phyloP scores from a whole-genome alignment of 768 basidiomycete genomes.

The Asterophora parasitica region DNA sequence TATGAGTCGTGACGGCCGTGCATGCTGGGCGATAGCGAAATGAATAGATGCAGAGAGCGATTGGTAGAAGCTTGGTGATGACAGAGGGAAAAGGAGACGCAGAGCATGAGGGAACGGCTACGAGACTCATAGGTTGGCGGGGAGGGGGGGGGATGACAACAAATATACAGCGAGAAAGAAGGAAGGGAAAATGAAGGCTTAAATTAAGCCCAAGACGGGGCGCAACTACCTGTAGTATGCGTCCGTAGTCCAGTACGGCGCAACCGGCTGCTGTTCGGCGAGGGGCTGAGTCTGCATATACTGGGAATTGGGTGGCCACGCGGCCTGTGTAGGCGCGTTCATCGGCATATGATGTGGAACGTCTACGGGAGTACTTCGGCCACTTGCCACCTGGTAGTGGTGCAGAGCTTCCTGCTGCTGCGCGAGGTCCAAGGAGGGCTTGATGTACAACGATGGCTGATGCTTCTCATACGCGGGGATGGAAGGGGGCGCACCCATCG shows the following conservation, averaged over 20 bases:
- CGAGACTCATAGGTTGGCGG: neutral
- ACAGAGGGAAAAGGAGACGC: neutral
- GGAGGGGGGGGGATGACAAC: neutral
- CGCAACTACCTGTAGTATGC: conserved; percentile 2
- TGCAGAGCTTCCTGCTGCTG: conserved; percentile 12
- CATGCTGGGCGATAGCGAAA: neutral
- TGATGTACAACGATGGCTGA: conserved; percentile 23
- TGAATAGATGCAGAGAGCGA: neutral
- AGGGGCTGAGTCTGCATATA: conserved; percentile 6
- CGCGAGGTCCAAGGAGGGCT: conserved; percentile 22
- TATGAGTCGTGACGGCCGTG: conserved; percentile 12
- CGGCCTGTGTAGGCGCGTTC: neutral
- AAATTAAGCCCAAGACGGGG: neutral
- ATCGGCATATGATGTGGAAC: neutral
- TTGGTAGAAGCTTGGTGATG: neutral
- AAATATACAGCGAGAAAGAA: neutral
- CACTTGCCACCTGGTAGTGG: conserved; percentile 6
- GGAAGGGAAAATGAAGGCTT: neutral
- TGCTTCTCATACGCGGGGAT: conserved; percentile 21
- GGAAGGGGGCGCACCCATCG: conserved; percentile 10
- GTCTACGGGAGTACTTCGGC: neutral
- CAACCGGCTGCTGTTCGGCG: conserved; percentile 1
- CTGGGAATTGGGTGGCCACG: conserved; percentile 10
- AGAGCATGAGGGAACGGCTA: neutral
- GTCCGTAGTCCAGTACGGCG: conserved; percentile 11